Base-by-base conservation (phyloP, 2,329 filamentous ascomycete species). In the Calcarisporium arbuscula region DNA sequence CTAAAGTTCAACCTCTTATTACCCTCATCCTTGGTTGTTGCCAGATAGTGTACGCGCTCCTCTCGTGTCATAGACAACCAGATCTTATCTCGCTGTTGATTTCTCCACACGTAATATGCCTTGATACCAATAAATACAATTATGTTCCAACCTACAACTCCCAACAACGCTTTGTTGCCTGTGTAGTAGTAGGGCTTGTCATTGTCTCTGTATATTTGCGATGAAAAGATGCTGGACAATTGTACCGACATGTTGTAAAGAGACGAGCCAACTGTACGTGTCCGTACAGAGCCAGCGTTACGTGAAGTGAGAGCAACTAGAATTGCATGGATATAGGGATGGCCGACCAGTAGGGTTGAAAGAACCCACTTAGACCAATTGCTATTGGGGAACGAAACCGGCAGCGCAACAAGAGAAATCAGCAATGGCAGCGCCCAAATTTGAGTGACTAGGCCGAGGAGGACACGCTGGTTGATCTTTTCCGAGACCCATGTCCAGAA, bases 251-350 rank as follows among this genome's bases (percentile, higher is more conserved):
- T 61, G 43, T 78, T 79, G 51, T 78, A 79, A 12, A 76, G 52
- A 1, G 72, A 74, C 2, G 69, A 68, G 1, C 71, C 70, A 2
- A 80, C 70, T 0, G 75, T 73, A 10, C 77, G 57, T 9, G 72
- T 77, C 8, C 73, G 62, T 2, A 80, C 76, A 3, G 68, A 68
- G 28, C 74, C 74, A 0, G 73, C 66, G 43, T 80, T 80, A 29
- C 72, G 64, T 3, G 69, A 73, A 0, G 67, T 72, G 55, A 74
- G 70, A 0, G 70, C 74, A 1, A 77, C 74, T 25, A 74, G 59
- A 15, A 77, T 68, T 0, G 72, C 68, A 45, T 79, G 70, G 19
- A 26, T 42, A 28, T 57, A 59, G 0, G 58, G 58, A 26, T 52
- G 54, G 4, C 56, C 55, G 6, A 62, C 44, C 8, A 63, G 45